These are phyloP conservation scores for Stellera chamaejasme DNA, from an alignment of 345 rosid genomes.

Conservation along the genomic window DNA sequence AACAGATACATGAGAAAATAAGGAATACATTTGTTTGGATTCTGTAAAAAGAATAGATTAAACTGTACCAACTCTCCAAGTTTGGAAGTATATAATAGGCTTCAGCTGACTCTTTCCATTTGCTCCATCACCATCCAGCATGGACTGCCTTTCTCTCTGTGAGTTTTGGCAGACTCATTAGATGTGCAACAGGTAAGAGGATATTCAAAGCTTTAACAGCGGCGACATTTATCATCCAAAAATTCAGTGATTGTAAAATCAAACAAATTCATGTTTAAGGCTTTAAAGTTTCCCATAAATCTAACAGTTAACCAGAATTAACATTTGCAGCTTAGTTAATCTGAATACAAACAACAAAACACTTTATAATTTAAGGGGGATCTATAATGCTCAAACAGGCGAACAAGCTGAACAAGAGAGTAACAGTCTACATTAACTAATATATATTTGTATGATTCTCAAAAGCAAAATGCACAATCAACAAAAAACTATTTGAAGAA, in stretches of 20 bases:
- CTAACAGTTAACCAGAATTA: neutral
- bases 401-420: neutral
- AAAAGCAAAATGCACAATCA: neutral
- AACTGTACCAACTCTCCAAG: conserved; percentile 93
- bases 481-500: neutral
- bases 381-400: too few species aligned
- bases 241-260: neutral
- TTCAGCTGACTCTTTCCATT: conserved; percentile 58
- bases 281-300: neutral
- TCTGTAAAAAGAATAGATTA: conserved; percentile 12
- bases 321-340: neutral
- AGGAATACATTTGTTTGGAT: neutral
- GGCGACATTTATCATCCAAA: neutral
- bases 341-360: too few species aligned
- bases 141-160: conserved; percentile 76
- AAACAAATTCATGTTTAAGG: too few species aligned
- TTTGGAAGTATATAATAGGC: conserved; percentile 78
- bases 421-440: neutral
- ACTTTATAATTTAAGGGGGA: too few species aligned
- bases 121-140: conserved; percentile 46
- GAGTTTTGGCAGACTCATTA: conserved; percentile 20
- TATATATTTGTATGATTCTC: too few species aligned
- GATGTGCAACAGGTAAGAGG: conserved; percentile 2
- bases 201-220: neutral
- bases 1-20: neutral